Base-by-base conservation (phyloP, 805 yeast species). In the Scheffersomyces lignosus region DNA sequence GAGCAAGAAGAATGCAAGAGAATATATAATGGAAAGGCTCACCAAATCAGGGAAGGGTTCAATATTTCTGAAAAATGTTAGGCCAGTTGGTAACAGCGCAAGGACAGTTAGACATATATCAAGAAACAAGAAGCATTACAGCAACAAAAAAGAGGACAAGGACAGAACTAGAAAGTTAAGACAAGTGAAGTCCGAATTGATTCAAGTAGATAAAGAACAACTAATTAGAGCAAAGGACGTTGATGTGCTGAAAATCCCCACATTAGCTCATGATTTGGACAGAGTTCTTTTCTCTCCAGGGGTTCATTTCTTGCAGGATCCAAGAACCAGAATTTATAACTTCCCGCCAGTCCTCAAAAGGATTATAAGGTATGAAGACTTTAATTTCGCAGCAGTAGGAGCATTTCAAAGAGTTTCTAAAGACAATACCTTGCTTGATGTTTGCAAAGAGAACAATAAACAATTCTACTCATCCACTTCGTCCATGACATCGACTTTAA, bases 401-500 rank as follows among this genome's bases (percentile, higher is more conserved):
- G 60, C 65, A 3, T 90, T 82, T 49, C 73, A 80, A 6, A 73
- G 87, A 0, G 81, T 95, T 0, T 77, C 86, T 3, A 77, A 77
- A 49, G 96, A 91, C 62, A 42, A 53, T 9, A 52, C 51, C 0
- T 65, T 91, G 31, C 49, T 75, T 1, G 36, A 65, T 4, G 56
- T 83, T 7, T 81, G 91, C 0, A 45, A 49, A 14, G 39, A 44
- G 31, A 45, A 39, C 33, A 49, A 47, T 28, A 66, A 49, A 54
- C 58, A 52, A 38, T 91, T 71, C 54, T 77, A 75, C 40, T 85
- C 95, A 2, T 88, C 96, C 1, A 89, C 98, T 0, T 85, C 95
- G 14, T 85, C 96, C 1, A 75, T 91, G 86, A 90, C 98, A 0
- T 71, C 81, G 1, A 62, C 81, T 1, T 69, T 91, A 30, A 70